Percentiles rank a stretch among this genome's conserved stretches.
phyloP scores from a whole-genome alignment of 2,329 filamentous ascomycete genomes.

The Penicillium sclerotigenum region DNA sequence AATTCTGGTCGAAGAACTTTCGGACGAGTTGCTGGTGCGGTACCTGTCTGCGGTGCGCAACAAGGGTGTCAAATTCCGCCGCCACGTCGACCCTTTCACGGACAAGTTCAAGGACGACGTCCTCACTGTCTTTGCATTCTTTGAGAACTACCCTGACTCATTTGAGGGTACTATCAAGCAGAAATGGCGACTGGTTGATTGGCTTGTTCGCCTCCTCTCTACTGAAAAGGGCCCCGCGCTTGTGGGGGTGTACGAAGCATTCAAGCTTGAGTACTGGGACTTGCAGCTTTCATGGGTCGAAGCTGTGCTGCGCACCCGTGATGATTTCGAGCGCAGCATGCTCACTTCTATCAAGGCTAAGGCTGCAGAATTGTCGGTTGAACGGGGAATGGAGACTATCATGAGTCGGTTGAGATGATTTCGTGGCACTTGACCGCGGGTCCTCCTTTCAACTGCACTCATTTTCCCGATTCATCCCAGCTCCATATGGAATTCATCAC shows the following conservation, averaged over 20 bases:
- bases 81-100: slow-evolving; percentile 73
- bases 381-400: slow-evolving; percentile 81
- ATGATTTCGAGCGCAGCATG: slow-evolving; percentile 93
- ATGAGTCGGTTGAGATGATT: slow-evolving; percentile 83
- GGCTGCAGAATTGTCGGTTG: slow-evolving; percentile 80
- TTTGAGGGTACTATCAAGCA: slow-evolving; percentile 75
- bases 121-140: slow-evolving; percentile 84
- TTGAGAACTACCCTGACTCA: slow-evolving; percentile 66
- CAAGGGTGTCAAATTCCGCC: slow-evolving; percentile 82
- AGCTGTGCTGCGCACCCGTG: slow-evolving; percentile 76
- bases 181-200: slow-evolving; percentile 88
- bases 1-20: slow-evolving; percentile 88
- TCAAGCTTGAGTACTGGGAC: slow-evolving; percentile 90
- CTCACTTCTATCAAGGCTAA: slow-evolving; percentile 80
- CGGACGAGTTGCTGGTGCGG: slow-evolving; percentile 81
- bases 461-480: too few species aligned
- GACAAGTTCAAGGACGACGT: slow-evolving; percentile 95
- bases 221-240: slow-evolving; percentile 69
- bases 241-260: slow-evolving; percentile 72
- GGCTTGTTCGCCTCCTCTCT: slow-evolving; percentile 73
- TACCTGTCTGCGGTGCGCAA: slow-evolving; percentile 86
- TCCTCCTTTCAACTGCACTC: too few species aligned
- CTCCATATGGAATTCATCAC: neutral
- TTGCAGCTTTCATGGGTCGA: slow-evolving; percentile 95
- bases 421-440: neutral